Percentiles rank a stretch among this genome's conserved stretches.
These are phyloP conservation scores for Sphagnum contortum DNA, from an alignment of 225 moss, liverwort and hornwort species.

Conservation along the genomic window DNA sequence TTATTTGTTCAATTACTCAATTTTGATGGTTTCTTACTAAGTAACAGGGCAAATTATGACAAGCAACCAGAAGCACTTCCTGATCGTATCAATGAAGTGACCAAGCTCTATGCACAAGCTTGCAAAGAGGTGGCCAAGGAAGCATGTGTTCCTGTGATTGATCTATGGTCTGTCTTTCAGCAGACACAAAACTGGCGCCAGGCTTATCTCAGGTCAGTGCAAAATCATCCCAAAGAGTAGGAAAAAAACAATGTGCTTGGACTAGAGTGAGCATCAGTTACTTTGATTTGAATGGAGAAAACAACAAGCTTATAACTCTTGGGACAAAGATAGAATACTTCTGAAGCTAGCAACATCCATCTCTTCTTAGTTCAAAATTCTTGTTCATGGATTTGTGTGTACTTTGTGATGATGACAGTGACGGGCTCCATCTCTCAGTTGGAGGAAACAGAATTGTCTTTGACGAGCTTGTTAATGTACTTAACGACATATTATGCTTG, in stretches of 20 bases:
- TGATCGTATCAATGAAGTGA: constrained; percentile 17
- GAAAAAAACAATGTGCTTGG: no score
- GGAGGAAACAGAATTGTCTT: constrained; percentile 33
- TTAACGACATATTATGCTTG: constrained; percentile 10
- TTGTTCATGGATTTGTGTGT: no score
- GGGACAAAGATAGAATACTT: no score
- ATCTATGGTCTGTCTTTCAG: constrained; percentile 36
- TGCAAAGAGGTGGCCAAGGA: constrained; percentile 19
- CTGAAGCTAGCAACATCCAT: no score
- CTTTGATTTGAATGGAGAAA: no score
- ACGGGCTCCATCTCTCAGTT: constrained; percentile 32
- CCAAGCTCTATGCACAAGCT: constrained; percentile 22
- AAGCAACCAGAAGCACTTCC: constrained; percentile 17
- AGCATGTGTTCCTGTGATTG: constrained; percentile 10
- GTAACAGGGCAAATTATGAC: constrained; percentile 21
- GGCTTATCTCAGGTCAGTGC: constrained; percentile 16
- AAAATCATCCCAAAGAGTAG: no score
- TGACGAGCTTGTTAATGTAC: constrained; percentile 21
- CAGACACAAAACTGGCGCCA: constrained; percentile 24
- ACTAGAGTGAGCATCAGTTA: no score
- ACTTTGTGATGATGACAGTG: constrained; percentile 12
- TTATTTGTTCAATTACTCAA: background rate
- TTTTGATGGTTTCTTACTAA: no score
- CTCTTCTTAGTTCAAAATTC: no score
- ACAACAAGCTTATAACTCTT: no score